A percentile compares a stretch with the other conserved stretches of the same genome.
Evolutionary conservation across 2,329 filamentous ascomycete genomes (phyloP).

Genomic region (Trichoderma atrobrunneum): DNA sequence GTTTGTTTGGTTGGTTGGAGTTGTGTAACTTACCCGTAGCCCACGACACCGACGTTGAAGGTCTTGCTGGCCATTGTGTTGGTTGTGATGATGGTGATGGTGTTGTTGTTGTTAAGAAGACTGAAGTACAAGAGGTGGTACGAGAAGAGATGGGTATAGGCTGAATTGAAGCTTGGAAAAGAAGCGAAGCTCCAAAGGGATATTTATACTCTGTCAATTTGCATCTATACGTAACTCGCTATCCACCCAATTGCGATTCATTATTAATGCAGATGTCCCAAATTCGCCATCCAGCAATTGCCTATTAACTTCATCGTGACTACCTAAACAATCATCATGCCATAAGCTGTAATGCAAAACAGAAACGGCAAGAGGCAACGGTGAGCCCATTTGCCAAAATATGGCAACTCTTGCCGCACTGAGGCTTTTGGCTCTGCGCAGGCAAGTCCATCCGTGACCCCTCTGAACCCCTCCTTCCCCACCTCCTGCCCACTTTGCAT

Average conservation of each 20-base stretch:
- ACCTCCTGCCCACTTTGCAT: conserved; percentile 1
- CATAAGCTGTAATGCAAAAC: neutral
- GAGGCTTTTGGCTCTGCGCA: conserved; percentile 1
- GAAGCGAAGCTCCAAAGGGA: neutral
- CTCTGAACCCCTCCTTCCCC: conserved; percentile 5
- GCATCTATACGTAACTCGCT: neutral
- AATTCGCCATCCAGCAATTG: neutral
- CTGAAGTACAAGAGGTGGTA: neutral
- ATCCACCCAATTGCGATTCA: neutral
- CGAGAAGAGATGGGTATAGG: neutral
- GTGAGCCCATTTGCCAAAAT: neutral
- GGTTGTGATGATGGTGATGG: neutral
- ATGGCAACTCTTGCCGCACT: conserved; percentile 12
- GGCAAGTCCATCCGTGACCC: conserved; percentile 15
- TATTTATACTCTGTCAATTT: neutral
- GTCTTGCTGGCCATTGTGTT: conserved; percentile 35
- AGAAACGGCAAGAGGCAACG: neutral
- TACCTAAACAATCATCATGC: neutral
- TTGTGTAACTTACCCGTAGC: conserved; percentile 45
- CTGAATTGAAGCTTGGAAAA: neutral
- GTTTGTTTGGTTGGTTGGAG: conserved; percentile 17
- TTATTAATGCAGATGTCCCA: neutral
- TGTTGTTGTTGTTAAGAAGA: neutral
- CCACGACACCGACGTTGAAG: conserved; percentile 51
- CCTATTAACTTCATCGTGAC: neutral